Evolutionary conservation across 345 rosid species (phyloP).

Genomic region (Hirschfeldia incana): DNA sequence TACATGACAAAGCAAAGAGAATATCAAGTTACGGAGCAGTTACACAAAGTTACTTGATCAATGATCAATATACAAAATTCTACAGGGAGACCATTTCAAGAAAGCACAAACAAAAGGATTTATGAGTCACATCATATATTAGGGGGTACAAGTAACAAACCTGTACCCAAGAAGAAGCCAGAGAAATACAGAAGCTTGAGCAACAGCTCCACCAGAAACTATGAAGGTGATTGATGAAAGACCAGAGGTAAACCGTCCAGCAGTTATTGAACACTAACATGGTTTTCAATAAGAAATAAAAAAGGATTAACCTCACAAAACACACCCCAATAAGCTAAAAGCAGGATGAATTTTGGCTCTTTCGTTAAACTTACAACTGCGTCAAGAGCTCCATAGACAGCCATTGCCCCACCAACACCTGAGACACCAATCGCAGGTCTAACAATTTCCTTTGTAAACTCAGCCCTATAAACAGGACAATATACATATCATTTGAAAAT

Average conservation of each 20-base stretch:
- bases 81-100: neutral
- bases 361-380: slow-evolving; percentile 69
- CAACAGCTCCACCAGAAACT: slow-evolving; percentile 56
- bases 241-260: slow-evolving; percentile 66
- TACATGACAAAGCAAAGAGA: neutral
- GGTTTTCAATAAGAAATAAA: slow-evolving; percentile 5
- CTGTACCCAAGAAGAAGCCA: slow-evolving; percentile 75
- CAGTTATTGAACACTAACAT: slow-evolving; percentile 71
- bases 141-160: slow-evolving; percentile 34
- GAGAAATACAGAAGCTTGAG: slow-evolving; percentile 70
- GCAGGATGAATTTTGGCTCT: neutral
- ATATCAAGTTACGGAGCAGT: neutral
- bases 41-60: slow-evolving; percentile 6
- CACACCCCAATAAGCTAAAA: neutral
- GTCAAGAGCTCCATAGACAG: slow-evolving; percentile 87
- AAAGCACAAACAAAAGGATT: neutral
- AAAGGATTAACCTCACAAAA: slow-evolving; percentile 1
- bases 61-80: neutral
- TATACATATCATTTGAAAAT: neutral
- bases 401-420: slow-evolving; percentile 94
- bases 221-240: slow-evolving; percentile 46
- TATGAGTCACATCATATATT: neutral
- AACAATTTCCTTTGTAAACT: slow-evolving; percentile 81
- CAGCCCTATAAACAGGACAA: slow-evolving; percentile 59
- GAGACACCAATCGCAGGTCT: slow-evolving; percentile 79